phyloP scores from a whole-genome alignment of 2,329 filamentous ascomycete genomes.

The Bisporella sp. region DNA sequence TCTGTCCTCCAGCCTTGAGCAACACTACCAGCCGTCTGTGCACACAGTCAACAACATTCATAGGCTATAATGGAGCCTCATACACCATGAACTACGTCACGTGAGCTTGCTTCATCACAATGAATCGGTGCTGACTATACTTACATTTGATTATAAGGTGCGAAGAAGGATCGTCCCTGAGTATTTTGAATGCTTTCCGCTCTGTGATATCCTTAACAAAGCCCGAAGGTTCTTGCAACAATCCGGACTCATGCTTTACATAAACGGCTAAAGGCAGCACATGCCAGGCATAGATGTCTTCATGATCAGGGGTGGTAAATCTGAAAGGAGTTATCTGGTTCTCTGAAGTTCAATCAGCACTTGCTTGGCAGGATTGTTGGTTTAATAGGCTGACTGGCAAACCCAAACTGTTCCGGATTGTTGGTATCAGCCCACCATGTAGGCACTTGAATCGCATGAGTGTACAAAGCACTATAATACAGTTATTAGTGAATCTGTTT shows the following conservation, averaged over 20 bases:
- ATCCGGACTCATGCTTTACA: slow-evolving; percentile 57
- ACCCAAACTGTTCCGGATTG: slow-evolving; percentile 76
- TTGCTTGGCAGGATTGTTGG: neutral
- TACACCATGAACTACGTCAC: slow-evolving; percentile 53
- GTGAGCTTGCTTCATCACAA: slow-evolving; percentile 6
- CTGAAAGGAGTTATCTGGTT: slow-evolving; percentile 87
- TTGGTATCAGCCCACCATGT: slow-evolving; percentile 66
- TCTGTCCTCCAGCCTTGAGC: slow-evolving; percentile 70
- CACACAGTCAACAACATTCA: slow-evolving; percentile 2
- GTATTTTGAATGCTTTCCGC: slow-evolving; percentile 51
- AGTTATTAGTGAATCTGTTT: slow-evolving; percentile 1
- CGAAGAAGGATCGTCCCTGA: slow-evolving; percentile 56
- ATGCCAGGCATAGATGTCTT: slow-evolving; percentile 84
- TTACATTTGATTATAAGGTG: slow-evolving; percentile 58
- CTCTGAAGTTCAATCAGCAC: slow-evolving; percentile 37
- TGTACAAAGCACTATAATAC: slow-evolving; percentile 60
- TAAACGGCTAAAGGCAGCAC: slow-evolving; percentile 76
- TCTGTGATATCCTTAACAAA: slow-evolving; percentile 43
- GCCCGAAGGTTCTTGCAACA: slow-evolving; percentile 42
- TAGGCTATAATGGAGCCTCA: slow-evolving; percentile 20
- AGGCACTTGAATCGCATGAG: slow-evolving; percentile 65
- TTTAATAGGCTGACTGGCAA: slow-evolving; percentile 55
- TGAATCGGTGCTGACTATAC: slow-evolving; percentile 16
- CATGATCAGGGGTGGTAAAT: slow-evolving; percentile 65
- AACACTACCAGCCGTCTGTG: slow-evolving; percentile 77